These are phyloP conservation scores for Closterium sp. DNA, from an alignment of 139 green algal species.

Conservation along the genomic window DNA sequence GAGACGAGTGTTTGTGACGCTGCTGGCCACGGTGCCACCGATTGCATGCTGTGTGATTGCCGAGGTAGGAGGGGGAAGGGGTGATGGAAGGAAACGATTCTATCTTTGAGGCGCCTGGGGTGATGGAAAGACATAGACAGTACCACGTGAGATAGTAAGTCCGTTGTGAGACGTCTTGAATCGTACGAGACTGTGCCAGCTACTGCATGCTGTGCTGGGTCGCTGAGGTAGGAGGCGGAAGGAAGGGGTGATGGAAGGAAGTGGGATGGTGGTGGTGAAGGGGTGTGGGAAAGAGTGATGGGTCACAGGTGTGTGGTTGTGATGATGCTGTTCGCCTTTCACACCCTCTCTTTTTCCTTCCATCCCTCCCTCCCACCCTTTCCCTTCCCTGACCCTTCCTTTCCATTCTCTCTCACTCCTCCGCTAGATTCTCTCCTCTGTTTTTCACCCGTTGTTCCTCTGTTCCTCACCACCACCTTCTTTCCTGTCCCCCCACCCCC, in stretches of 20 bases:
- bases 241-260: too few relatives aligned
- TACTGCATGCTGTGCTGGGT: neutral
- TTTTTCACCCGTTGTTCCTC: neutral
- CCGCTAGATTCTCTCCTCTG: neutral
- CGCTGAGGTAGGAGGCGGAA: too few relatives aligned
- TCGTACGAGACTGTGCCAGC: neutral
- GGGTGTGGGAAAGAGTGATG: too few relatives aligned
- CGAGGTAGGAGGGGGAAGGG: conserved; percentile 7
- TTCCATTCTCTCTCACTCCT: neutral
- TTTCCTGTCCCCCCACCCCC: neutral
- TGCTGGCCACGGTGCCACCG: conserved; percentile 15
- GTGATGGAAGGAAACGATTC: too few relatives aligned
- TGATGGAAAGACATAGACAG: too few relatives aligned
- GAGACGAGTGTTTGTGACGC: conserved; percentile 1
- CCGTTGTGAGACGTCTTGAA: too few relatives aligned
- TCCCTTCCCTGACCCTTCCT: neutral
- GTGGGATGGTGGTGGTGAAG: too few relatives aligned
- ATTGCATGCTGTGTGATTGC: conserved; percentile 32
- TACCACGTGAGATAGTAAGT: too few relatives aligned
- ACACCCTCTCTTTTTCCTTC: neutral
- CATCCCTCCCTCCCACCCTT: neutral
- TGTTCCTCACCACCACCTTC: neutral
- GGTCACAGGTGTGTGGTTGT: neutral
- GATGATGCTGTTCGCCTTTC: too few relatives aligned
- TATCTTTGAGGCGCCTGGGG: too few relatives aligned